phyloP scores from a whole-genome alignment of 495 filamentous ascomycete genomes.

The Rhizodiscina lignyota region DNA sequence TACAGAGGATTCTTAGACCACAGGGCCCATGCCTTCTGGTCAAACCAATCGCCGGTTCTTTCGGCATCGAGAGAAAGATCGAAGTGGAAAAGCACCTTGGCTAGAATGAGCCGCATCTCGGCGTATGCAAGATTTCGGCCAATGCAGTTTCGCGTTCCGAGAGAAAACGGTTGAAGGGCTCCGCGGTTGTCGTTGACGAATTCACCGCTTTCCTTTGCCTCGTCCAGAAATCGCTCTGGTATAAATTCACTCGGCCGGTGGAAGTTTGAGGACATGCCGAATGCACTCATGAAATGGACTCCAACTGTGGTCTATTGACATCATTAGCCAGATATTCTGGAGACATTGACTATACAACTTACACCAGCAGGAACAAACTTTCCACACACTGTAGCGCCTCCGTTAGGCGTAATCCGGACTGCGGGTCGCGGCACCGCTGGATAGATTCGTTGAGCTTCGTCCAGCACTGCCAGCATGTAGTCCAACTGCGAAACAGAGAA shows the following conservation, averaged over 20 bases:
- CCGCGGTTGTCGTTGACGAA: neutral
- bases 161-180: neutral
- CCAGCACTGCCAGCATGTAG: conserved; percentile 4
- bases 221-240: conserved; percentile 26
- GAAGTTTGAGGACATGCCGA: conserved; percentile 24
- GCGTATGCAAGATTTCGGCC: conserved; percentile 8
- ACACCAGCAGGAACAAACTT: conserved; percentile 18
- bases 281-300: conserved; percentile 23
- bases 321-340: neutral
- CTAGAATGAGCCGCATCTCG: conserved; percentile 4
- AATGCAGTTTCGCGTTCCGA: neutral
- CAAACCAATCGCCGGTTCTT: neutral
- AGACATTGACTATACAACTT: conserved; percentile 5
- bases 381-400: conserved; percentile 12
- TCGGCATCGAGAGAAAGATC: neutral
- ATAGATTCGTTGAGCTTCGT: conserved; percentile 12
- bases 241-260: conserved; percentile 22
- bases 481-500: conserved; percentile 18
- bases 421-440: conserved; percentile 12
- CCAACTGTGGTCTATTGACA: conserved; percentile 20
- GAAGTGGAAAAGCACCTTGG: conserved; percentile 3
- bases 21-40: neutral
- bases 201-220: neutral
- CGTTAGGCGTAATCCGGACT: conserved; percentile 8
- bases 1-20: neutral